phyloP scores from a whole-genome alignment of 1,284 basidiomycete species.

The Ceratobasidium sp. region DNA sequence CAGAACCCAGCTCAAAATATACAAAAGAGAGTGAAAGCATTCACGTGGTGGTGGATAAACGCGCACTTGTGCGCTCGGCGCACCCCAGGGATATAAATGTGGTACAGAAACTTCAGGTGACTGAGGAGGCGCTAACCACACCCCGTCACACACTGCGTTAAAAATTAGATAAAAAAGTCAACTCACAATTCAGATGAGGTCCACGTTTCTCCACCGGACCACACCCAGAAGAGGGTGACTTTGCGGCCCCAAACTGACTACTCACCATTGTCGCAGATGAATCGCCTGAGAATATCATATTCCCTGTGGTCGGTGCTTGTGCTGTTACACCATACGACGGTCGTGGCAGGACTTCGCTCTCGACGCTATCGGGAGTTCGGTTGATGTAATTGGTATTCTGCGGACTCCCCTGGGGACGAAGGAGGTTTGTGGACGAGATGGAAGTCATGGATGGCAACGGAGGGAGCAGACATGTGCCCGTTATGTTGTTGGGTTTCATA shows the following conservation, averaged over 20 bases:
- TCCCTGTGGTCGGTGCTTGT: constrained; percentile 17
- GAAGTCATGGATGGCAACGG: not conserved
- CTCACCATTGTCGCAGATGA: constrained; percentile 34
- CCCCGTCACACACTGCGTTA: not conserved
- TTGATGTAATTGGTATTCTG: not conserved
- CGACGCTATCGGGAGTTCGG: not conserved
- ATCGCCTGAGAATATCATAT: constrained; percentile 32
- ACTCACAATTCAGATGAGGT: constrained; percentile 17
- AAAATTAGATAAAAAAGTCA: not conserved
- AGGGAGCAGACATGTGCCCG: not conserved
- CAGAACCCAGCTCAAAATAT: too few species aligned
- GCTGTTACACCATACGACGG: constrained; percentile 21
- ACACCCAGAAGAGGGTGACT: constrained; percentile 9
- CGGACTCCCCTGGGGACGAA: not conserved
- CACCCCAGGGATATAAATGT: too few species aligned
- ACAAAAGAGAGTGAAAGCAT: too few species aligned
- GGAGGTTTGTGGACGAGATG: not conserved
- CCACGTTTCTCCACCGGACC: constrained; percentile 27
- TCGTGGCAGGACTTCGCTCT: constrained; percentile 6
- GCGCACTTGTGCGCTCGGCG: too few species aligned
- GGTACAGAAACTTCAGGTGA: not conserved
- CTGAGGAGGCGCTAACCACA: too few species aligned
- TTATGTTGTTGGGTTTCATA: constrained; percentile 2
- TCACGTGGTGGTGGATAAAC: too few species aligned
- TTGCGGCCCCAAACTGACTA: constrained; percentile 21